Conservation (phyloP, 2,329 filamentous ascomycete genomes). For the Aspergillus caelatus region DNA sequence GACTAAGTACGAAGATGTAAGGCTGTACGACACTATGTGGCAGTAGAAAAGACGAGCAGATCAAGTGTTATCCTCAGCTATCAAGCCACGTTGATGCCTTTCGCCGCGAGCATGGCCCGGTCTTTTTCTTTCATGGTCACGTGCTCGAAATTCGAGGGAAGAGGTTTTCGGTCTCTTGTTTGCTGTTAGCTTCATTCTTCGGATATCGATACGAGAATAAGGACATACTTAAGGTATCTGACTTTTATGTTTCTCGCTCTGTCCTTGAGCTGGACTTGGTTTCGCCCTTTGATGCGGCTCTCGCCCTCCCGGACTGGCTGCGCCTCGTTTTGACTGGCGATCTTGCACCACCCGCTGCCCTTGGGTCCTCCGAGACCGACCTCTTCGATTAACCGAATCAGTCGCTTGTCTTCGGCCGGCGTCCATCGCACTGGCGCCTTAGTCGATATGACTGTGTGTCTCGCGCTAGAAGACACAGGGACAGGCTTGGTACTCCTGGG, state of each 20-base stretch:
- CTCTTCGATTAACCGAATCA: slow-evolving; percentile 54
- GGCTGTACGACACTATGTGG: too few relatives aligned
- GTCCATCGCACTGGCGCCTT: slow-evolving; percentile 36
- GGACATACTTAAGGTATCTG: slow-evolving; percentile 12
- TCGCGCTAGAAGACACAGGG: background rate
- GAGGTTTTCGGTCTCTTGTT: slow-evolving; percentile 32
- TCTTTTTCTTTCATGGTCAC: slow-evolving; percentile 41
- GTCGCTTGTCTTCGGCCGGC: slow-evolving; percentile 41
- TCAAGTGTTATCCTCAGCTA: too few relatives aligned
- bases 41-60: too few relatives aligned
- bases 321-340: slow-evolving; percentile 41
- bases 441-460: background rate
- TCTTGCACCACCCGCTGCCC: slow-evolving; percentile 52
- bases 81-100: slow-evolving; percentile 12
- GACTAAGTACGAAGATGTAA: too few relatives aligned
- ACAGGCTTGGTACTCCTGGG: background rate
- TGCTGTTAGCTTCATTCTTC: background rate
- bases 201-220: background rate
- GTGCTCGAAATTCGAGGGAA: slow-evolving; percentile 49
- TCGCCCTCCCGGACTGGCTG: slow-evolving; percentile 33
- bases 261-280: slow-evolving; percentile 59
- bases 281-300: slow-evolving; percentile 40
- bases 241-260: slow-evolving; percentile 58
- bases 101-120: slow-evolving; percentile 10
- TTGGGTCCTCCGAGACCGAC: slow-evolving; percentile 17